Evolutionary conservation across 495 filamentous ascomycete species (phyloP).

Genomic region (Hyaloscypha bicolor): DNA sequence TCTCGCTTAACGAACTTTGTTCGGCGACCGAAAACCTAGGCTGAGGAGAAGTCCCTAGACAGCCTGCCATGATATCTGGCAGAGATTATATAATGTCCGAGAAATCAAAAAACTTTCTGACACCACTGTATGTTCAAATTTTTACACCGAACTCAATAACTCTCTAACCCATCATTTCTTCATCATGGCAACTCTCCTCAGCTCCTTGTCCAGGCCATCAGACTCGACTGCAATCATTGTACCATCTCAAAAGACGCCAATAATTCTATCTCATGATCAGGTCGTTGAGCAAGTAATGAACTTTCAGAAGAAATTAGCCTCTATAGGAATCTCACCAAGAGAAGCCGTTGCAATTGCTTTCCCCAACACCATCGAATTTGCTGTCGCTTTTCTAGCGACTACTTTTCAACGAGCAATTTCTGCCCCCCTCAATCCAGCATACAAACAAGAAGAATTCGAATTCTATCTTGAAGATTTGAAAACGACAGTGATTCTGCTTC

Average conservation of each 20-base stretch:
- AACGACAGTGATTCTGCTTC: slow-evolving; percentile 69
- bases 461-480: slow-evolving; percentile 84
- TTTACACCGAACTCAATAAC: too few relatives aligned
- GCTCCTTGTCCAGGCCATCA: background rate
- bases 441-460: slow-evolving; percentile 83
- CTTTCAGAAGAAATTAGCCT: slow-evolving; percentile 71
- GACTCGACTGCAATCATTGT: slow-evolving; percentile 60
- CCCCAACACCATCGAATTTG: slow-evolving; percentile 79
- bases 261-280: slow-evolving; percentile 62
- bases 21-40: too few relatives aligned
- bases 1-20: too few relatives aligned
- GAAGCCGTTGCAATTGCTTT: slow-evolving; percentile 72
- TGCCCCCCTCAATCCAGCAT: slow-evolving; percentile 76
- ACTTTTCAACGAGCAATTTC: slow-evolving; percentile 76
- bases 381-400: slow-evolving; percentile 74
- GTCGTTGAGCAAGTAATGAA: slow-evolving; percentile 58
- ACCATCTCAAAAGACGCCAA: slow-evolving; percentile 54
- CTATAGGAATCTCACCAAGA: slow-evolving; percentile 61
- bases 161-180: background rate
- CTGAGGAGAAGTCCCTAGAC: too few relatives aligned
- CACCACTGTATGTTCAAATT: too few relatives aligned
- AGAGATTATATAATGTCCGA: too few relatives aligned
- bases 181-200: slow-evolving; percentile 10
- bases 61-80: too few relatives aligned
- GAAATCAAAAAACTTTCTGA: too few relatives aligned